Evolutionary conservation across 129 eudicot species (phyloP).

Genomic region (Erigeron canadensis): DNA sequence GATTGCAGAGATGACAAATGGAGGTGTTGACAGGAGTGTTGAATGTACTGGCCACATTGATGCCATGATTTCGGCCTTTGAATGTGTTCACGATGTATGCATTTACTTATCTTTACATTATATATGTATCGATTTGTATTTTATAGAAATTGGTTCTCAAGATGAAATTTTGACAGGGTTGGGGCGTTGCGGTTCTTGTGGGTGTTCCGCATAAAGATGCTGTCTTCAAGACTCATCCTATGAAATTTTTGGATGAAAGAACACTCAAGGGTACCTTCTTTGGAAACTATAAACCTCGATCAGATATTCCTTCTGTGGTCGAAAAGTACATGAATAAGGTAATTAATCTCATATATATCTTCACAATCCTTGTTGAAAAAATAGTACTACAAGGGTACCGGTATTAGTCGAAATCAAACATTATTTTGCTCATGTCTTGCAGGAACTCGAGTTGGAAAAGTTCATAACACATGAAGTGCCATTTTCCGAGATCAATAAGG

Average conservation of each 20-base stretch:
- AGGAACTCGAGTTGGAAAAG: constrained; percentile 49
- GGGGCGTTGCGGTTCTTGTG: constrained; percentile 93
- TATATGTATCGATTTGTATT: not conserved
- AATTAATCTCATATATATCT: not conserved
- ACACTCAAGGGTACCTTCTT: constrained; percentile 88
- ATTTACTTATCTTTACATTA: not conserved
- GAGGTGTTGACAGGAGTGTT: constrained; percentile 79
- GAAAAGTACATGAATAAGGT: constrained; percentile 87
- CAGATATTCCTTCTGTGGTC: constrained; percentile 69
- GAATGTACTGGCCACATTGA: constrained; percentile 71
- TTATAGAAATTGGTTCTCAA: not conserved
- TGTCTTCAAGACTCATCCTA: constrained; percentile 65
- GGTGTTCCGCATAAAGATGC: constrained; percentile 88
- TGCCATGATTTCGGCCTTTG: constrained; percentile 87
- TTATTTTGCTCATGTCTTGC: not conserved
- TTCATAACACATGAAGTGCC: constrained; percentile 46
- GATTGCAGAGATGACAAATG: constrained; percentile 78
- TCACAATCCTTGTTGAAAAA: not conserved
- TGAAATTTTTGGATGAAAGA: constrained; percentile 70
- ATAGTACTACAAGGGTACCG: not conserved
- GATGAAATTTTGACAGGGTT: constrained; percentile 49
- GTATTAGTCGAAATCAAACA: not conserved
- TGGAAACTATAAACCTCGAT: constrained; percentile 76
- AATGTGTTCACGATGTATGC: constrained; percentile 85
- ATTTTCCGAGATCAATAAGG: constrained; percentile 47